Percentiles rank a stretch among this genome's conserved stretches.
Conservation (phyloP, 495 filamentous ascomycete genomes). For the Penicillium soppii region DNA sequence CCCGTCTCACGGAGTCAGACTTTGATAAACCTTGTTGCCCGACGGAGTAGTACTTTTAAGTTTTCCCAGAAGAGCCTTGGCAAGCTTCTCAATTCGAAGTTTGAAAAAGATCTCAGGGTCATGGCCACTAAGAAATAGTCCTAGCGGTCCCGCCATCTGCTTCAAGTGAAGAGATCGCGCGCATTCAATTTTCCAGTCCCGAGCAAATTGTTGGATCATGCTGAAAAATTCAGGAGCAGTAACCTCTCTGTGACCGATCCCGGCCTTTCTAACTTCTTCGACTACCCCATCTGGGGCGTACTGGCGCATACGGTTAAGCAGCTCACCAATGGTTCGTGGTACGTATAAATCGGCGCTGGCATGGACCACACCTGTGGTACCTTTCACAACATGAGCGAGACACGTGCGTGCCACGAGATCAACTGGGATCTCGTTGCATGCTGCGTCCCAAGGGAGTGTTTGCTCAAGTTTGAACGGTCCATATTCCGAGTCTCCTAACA, state of each 20-base stretch:
- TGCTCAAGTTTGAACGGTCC: background rate
- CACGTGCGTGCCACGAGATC: constrained; percentile 15
- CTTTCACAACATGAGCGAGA: constrained; percentile 11
- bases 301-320: background rate
- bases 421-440: constrained; percentile 18
- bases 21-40: background rate
- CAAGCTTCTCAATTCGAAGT: background rate
- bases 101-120: background rate
- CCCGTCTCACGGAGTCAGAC: background rate
- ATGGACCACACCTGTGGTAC: constrained; percentile 14
- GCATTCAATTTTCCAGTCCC: constrained; percentile 4
- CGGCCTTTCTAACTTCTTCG: background rate
- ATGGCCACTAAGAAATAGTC: background rate
- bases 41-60: background rate
- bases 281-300: background rate
- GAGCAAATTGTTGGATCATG: constrained; percentile 5
- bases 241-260: background rate
- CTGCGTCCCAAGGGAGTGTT: background rate
- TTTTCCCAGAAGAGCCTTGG: background rate
- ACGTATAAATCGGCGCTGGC: constrained; percentile 9
- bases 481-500: background rate
- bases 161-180: background rate
- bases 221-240: background rate
- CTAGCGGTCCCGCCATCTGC: background rate
- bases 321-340: background rate